Base-by-base conservation (phyloP, 208 protist species). In the Leishmania tropica region DNA sequence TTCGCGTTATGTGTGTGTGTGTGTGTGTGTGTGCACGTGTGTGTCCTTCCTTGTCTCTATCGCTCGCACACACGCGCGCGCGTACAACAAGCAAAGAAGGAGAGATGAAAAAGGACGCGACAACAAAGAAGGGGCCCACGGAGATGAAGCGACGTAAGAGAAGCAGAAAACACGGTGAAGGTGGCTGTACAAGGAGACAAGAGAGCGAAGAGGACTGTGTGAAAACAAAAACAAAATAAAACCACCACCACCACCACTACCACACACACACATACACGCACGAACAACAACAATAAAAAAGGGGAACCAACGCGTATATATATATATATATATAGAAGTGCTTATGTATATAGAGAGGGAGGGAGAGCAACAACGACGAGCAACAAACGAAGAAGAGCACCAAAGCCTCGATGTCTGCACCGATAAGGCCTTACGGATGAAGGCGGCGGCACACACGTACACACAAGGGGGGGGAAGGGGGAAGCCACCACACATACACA, bases 261-360 rank as follows among this genome's bases (percentile, higher is more conserved):
- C 42, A 73, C 68, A 73, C 24, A 73, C 68, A 73, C n/a, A 31
- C 68, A 73, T n/a, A 73, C 37, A 73, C 4, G 31, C 40, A 73
- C 68, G 11, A 70, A 40, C 28, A 24, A 42, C n/a, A 19, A 35
- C 15, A 67, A 37, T 19, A 70, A 35, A 70, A 45, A 6, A 42
- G 24, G 31, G 31, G 35, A 24, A 24, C 19, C 4, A 45, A 21
- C 28, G 64, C 11, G 28, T 45, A 13, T 35, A 35, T 65, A 35
- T 35, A 35, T 35, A 31, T 35, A 31, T 15, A 65, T 35, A 35
- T 35, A 0, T 65, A 35, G 3, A 78, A 15, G 10, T 11, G 10
- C 10, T 1, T 28, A 65, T 28, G 15, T 35, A 35, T 35, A 73
- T 15, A 70, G 35, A 83, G 58, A 48, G n/a, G 35, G 24, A 48